phyloP scores from a whole-genome alignment of 306 rosid species.

The Benincasa hispida region DNA sequence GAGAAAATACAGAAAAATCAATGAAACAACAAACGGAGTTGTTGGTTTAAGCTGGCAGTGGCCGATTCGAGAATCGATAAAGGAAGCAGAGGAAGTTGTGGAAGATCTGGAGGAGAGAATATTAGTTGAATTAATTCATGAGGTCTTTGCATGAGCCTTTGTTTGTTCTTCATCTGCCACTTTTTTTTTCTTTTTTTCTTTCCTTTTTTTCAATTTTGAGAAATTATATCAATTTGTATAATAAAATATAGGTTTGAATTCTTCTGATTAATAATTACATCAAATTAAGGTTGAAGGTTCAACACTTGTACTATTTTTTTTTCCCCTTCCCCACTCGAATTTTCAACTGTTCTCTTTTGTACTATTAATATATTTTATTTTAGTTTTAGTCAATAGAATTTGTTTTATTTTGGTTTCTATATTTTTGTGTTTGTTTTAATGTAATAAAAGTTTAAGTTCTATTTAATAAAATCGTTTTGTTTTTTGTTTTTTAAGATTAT shows the following conservation, averaged over 20 bases:
- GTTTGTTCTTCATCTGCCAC: neutral
- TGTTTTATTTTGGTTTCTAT: too few species aligned
- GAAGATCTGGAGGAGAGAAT: neutral
- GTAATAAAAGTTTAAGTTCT: too few species aligned
- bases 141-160: neutral
- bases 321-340: too few species aligned
- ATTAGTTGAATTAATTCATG: constrained; percentile 5
- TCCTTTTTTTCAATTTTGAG: neutral
- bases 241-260: neutral
- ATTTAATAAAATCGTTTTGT: too few species aligned
- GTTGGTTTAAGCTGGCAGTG: neutral
- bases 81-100: constrained; percentile 2
- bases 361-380: too few species aligned
- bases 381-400: too few species aligned
- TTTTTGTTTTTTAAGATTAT: too few species aligned
- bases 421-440: too few species aligned
- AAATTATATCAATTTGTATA: neutral
- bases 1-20: neutral
- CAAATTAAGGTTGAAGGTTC: too few species aligned
- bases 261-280: neutral
- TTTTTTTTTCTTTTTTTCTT: neutral
- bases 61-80: neutral
- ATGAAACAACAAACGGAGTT: neutral
- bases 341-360: too few species aligned
- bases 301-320: too few species aligned